Evolutionary conservation across 495 filamentous ascomycete species (phyloP).

Genomic region (Xylaria castorea): DNA sequence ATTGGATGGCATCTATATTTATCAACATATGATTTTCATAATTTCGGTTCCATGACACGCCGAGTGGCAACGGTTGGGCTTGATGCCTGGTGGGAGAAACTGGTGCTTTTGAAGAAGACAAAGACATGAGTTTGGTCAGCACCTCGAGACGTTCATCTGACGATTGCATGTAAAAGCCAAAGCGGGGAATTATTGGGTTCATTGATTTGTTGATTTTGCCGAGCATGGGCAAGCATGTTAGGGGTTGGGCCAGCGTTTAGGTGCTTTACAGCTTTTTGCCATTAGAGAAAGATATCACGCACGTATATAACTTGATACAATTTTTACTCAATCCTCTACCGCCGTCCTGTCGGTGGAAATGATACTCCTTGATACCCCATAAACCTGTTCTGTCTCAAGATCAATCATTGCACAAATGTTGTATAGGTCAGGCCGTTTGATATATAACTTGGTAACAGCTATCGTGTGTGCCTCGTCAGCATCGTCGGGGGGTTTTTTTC

Average conservation of each 20-base stretch:
- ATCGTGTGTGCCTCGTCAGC: background rate
- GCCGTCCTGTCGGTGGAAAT: background rate
- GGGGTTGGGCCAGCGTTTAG: conserved; percentile 17
- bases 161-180: conserved; percentile 26
- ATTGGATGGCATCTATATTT: conserved; percentile 29
- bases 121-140: conserved; percentile 14
- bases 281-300: conserved; percentile 25
- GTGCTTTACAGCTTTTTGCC: conserved; percentile 16
- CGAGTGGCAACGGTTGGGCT: conserved; percentile 30
- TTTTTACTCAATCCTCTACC: background rate
- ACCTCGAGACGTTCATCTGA: conserved; percentile 22
- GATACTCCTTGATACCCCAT: background rate
- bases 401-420: background rate
- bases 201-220: conserved; percentile 23
- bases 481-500: background rate
- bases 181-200: conserved; percentile 11
- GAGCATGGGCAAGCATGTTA: conserved; percentile 6
- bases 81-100: conserved; percentile 31
- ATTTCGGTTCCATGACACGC: conserved; percentile 39
- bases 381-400: background rate
- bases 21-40: conserved; percentile 35
- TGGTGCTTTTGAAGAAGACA: background rate
- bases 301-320: conserved; percentile 17
- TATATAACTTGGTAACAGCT: background rate
- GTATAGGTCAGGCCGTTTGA: background rate